Percentiles rank a stretch among this genome's conserved stretches.
These are phyloP conservation scores for Colletotrichum gloeosporioides DNA, from an alignment of 2,329 filamentous ascomycete genomes.

Conservation along the genomic window DNA sequence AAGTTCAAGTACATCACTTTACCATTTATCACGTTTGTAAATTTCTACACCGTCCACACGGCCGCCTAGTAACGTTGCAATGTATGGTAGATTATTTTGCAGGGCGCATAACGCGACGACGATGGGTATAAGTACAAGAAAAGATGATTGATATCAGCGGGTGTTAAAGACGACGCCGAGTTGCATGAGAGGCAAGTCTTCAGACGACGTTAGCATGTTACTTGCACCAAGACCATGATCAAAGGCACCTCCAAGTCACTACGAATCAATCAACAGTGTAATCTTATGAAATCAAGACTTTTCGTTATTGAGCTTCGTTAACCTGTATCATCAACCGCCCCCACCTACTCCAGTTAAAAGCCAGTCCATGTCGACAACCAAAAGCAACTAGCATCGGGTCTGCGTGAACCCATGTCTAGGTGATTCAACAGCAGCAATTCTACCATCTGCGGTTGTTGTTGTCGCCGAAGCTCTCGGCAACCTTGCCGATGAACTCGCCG, in stretches of 20 bases:
- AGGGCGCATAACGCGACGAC: neutral
- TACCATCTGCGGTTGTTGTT: conserved; percentile 22
- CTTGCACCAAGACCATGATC: neutral
- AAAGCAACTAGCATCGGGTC: neutral
- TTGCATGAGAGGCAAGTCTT: neutral
- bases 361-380: neutral
- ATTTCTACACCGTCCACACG: neutral
- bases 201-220: neutral
- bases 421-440: neutral
- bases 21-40: accelerated
- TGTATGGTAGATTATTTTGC: neutral
- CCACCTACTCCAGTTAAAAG: neutral
- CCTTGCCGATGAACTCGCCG: conserved; percentile 26
- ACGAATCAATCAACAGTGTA: neutral
- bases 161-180: neutral
- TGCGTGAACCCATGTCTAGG: neutral
- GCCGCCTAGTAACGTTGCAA: neutral
- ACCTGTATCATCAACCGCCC: neutral
- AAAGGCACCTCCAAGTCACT: neutral
- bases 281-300: neutral
- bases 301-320: conserved; percentile 1
- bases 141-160: neutral
- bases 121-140: neutral
- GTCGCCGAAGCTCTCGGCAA: conserved; percentile 19
- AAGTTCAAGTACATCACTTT: neutral